These are phyloP conservation scores for Lachnellula suecica DNA, from an alignment of 2,329 filamentous ascomycete genomes.

Conservation along the genomic window DNA sequence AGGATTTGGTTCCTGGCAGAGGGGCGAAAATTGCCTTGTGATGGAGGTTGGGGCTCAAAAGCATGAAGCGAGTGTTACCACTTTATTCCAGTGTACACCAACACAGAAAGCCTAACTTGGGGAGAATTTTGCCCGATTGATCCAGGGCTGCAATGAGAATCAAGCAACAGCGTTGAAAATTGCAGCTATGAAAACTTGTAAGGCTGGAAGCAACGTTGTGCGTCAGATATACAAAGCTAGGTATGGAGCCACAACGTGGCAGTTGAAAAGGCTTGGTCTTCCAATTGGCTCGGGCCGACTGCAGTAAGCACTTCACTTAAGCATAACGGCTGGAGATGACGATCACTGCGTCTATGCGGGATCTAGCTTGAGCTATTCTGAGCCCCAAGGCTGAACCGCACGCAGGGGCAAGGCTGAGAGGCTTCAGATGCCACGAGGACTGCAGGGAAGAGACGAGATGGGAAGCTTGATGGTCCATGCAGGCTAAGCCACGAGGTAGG, in stretches of 20 bases:
- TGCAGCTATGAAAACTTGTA: neutral
- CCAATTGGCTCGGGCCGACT: conserved; percentile 4
- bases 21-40: too few relatives aligned
- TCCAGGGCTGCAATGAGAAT: neutral
- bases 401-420: conserved; percentile 12
- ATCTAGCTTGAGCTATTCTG: conserved; percentile 14
- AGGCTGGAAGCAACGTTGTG: neutral
- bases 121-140: too few relatives aligned
- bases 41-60: too few relatives aligned
- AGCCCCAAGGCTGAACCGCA: conserved; percentile 1
- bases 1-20: too few relatives aligned
- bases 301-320: conserved; percentile 11
- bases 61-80: too few relatives aligned
- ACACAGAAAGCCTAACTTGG: too few relatives aligned
- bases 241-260: neutral
- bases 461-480: conserved; percentile 4
- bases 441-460: conserved; percentile 5
- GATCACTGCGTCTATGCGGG: neutral
- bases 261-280: neutral
- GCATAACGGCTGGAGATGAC: conserved; percentile 16
- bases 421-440: neutral
- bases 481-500: conserved; percentile 10
- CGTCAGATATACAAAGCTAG: neutral
- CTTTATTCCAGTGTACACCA: too few relatives aligned
- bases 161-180: neutral